These are phyloP conservation scores for Sporothrix protearum DNA, from an alignment of 2,329 filamentous ascomycete genomes.

Conservation along the genomic window DNA sequence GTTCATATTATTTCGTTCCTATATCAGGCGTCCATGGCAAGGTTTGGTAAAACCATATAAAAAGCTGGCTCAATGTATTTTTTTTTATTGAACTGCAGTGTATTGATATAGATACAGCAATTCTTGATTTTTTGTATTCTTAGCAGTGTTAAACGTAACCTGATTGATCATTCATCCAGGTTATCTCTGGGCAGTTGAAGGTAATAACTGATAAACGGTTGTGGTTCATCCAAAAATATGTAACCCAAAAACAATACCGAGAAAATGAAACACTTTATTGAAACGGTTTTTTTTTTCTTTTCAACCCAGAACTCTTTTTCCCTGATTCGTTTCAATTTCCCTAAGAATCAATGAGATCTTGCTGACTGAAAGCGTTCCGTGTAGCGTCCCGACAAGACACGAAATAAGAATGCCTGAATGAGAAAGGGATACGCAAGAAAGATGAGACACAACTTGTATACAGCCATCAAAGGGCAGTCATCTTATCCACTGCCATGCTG, in stretches of 20 bases:
- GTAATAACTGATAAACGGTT: background rate
- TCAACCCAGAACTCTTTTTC: background rate
- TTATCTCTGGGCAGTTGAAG: background rate
- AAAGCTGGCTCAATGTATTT: constrained; percentile 12
- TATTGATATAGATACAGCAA: background rate
- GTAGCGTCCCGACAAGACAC: background rate
- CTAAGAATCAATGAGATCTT: constrained; percentile 1
- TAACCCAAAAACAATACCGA: background rate
- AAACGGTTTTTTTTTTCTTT: background rate
- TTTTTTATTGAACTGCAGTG: background rate
- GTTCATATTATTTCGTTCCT: background rate
- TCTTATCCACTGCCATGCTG: constrained; percentile 28
- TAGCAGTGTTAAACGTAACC: background rate
- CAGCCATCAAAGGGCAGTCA: background rate
- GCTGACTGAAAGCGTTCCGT: background rate
- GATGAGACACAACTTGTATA: background rate
- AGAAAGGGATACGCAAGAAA: background rate
- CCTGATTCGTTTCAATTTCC: background rate
- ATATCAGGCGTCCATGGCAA: constrained; percentile 10
- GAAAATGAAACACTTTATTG: background rate
- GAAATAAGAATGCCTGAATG: background rate
- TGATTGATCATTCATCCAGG: background rate
- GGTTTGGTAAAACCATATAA: constrained; percentile 20
- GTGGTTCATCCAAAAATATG: background rate
- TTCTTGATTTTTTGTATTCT: background rate